Evolutionary conservation across 208 protist species (phyloP), one percentile per base, ranked within the genome.

Genomic region (Trypanosomatidae sp.): DNA sequence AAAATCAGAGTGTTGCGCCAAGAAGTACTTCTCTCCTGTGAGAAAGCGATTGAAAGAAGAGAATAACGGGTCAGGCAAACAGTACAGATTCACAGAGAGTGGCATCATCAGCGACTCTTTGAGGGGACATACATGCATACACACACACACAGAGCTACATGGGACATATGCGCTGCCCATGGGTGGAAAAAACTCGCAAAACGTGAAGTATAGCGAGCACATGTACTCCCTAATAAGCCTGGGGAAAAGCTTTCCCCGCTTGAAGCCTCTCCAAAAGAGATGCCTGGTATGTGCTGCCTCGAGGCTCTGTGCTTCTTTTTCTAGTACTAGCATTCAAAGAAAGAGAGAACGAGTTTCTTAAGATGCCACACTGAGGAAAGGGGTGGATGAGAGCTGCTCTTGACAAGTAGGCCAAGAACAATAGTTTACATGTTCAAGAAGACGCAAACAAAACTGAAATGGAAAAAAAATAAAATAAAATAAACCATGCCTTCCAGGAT

Each of bases 321-420:
- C 25, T 9, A 4, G 25, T 41, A 22, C 22, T 36, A 46, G 7
- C 43, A 44, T 62, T 56, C 15, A 12, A 39, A 12, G 28, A 52
- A 66, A 22, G 10, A 43, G 55, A 58, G 19, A 65, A 56, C 33
- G 58, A 19, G 43, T 22, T 67, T 69, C 30, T 39, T 39, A 39
- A 39, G n/a, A 74, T 30, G n/a, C 44, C 13, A 44, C 52, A 49
- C 65, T 60, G 62, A 25, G 67, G 33, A 55, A 6, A 17, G 68
- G 19, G 39, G 15, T 5, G 33, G 46, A 58, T 8, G 13, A 67
- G 58, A 58, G 39, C 43, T 53, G 44, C 8, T 36, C 44, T 9
- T 6, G 22, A 15, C 73, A 64, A 71, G 52, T 41, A 62, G 71
- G 73, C 22, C 30, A 70, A 66, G 67, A 46, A 62, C 52, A 62